A percentile compares a stretch with the other conserved stretches of the same genome.
Conservation (phyloP, 345 rosid genomes). For the Turnera subulata region DNA sequence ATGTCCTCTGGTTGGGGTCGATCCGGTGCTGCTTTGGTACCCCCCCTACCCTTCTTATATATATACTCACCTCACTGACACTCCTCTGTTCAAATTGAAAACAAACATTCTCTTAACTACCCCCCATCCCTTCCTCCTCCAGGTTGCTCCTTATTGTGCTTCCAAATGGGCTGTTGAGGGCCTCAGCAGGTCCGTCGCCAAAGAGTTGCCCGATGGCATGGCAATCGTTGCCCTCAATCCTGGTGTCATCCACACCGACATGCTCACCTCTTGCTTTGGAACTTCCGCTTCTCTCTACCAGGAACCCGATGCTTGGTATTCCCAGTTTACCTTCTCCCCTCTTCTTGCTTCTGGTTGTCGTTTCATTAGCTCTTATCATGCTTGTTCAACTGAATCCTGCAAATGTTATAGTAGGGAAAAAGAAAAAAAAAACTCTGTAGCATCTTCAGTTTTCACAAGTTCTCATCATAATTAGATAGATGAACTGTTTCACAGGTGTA, state of each 20-base stretch:
- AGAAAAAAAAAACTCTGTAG: too few species aligned
- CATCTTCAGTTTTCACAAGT: too few species aligned
- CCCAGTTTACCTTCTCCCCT: background rate
- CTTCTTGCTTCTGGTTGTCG: too few species aligned
- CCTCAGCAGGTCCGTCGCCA: slow-evolving; percentile 83
- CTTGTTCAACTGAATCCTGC: too few species aligned
- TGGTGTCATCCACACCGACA: slow-evolving; percentile 88
- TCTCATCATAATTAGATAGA: too few species aligned
- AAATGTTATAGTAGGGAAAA: too few species aligned
- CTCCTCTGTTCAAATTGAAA: too few species aligned
- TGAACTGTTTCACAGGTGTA: too few species aligned
- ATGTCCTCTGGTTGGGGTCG: slow-evolving; percentile 98
- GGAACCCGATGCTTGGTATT: slow-evolving; percentile 87
- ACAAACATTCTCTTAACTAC: too few species aligned
- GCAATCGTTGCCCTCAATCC: slow-evolving; percentile 88
- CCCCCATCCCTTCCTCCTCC: too few species aligned
- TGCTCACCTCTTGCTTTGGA: slow-evolving; percentile 90
- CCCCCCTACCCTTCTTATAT: background rate
- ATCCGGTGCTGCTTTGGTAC: slow-evolving; percentile 94
- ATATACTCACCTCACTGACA: too few species aligned
- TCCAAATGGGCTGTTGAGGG: slow-evolving; percentile 99
- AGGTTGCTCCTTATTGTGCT: slow-evolving; percentile 99
- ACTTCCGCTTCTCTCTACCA: slow-evolving; percentile 72
- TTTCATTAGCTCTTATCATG: too few species aligned
- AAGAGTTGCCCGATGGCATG: slow-evolving; percentile 83